phyloP scores from a whole-genome alignment of 441 rosid species.

The Bruguiera hainesii region DNA sequence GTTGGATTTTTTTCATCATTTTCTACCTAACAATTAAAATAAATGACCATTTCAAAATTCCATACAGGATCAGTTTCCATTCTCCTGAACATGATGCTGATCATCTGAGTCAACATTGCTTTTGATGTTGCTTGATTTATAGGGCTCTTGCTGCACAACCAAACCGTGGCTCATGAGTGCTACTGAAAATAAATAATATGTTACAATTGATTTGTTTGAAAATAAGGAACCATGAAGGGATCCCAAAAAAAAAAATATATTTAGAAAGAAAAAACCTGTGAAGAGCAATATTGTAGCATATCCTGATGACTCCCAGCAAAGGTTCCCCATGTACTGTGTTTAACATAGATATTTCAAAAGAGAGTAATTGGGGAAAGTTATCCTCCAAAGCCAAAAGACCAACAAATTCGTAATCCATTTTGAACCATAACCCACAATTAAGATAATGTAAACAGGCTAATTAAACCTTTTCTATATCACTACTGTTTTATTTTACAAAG shows the following conservation, averaged over 20 bases:
- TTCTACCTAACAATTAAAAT: neutral
- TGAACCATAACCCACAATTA: too few species aligned
- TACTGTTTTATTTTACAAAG: too few species aligned
- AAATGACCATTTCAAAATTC: neutral
- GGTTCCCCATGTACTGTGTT: slow-evolving; percentile 96
- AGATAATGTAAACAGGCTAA: too few species aligned
- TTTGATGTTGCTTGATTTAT: slow-evolving; percentile 98
- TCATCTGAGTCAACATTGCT: slow-evolving; percentile 99
- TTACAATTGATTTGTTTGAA: slow-evolving; percentile 1
- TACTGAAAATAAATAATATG: slow-evolving; percentile 19
- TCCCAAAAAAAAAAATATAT: neutral
- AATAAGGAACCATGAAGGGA: neutral
- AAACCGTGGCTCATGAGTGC: slow-evolving; percentile 34
- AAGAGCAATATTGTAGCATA: slow-evolving; percentile 96
- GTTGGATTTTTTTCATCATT: neutral
- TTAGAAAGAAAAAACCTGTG: slow-evolving; percentile 58
- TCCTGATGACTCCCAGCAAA: slow-evolving; percentile 93
- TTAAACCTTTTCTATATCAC: too few species aligned
- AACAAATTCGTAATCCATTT: neutral
- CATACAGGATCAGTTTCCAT: slow-evolving; percentile 94
- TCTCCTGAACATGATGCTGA: slow-evolving; percentile 89
- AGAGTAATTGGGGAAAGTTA: neutral
- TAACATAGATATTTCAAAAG: slow-evolving; percentile 23
- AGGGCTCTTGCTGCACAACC: slow-evolving; percentile 89
- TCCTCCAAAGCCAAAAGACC: neutral